Base-by-base conservation (phyloP, 1,139 yeast species). In the Magnusiomyces sp. region DNA sequence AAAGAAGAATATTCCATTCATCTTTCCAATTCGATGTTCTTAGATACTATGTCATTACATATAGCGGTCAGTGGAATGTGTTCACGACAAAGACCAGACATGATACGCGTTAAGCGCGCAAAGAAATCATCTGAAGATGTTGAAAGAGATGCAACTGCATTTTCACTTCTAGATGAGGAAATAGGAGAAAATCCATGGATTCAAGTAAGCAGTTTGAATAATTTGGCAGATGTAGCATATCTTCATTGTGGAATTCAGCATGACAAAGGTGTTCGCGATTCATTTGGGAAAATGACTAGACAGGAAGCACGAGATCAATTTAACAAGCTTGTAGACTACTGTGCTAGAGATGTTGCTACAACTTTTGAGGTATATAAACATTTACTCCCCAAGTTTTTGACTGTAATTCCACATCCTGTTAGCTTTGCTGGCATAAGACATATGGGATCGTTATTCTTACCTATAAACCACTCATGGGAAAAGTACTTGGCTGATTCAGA, bases 41-140 rank as follows among this genome's bases (percentile, higher is more conserved):
- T 94, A 51, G 99, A 94, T 65, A 92, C 95, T 1, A 85, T 92
- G 92, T 83, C 97, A 0, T 70, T 94, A 23, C 98, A 94, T 67
- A 81, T 90, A 38, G 95, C 97, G 0, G 80, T 81, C 1, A 81
- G 86, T 48, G 99, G 99, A 0, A 83, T 94, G 76, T 87, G 97
- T 62, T 86, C 97, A 1, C 80, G 88, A 57, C 98, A 94, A 62
- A 70, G 97, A 54, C 84, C 90, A 0, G 72, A 75, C 23, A 94
- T 94, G 89, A 69, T 79, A 61, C 81, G 80, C 80, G 55, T 61
- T 55, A 53, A 57, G 48, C 54, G 58, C 57, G 56, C 43, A 50
- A 48, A 49, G 49, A 54, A 53, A 47, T 50, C 46, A 50, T 47
- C 50, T 53, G 50, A 56, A 53, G 55, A 32, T 13, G 16, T 27